Percentiles rank a stretch among this genome's conserved stretches.
Evolutionary conservation across 2,329 filamentous ascomycete genomes (phyloP).

Genomic region (Didymella pomorum): DNA sequence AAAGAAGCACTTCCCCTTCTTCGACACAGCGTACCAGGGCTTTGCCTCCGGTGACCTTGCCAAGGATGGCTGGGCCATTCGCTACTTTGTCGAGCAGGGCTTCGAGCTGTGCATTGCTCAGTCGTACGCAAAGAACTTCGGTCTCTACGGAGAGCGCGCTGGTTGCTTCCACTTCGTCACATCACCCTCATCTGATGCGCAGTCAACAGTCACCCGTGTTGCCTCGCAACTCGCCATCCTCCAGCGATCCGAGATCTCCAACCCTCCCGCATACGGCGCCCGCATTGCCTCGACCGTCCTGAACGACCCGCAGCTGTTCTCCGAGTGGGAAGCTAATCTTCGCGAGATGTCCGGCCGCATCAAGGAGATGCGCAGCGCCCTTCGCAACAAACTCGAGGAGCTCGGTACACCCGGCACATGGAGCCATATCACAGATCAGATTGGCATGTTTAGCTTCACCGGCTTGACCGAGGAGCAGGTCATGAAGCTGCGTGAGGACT

Average conservation of each 20-base stretch:
- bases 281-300: conserved; percentile 85
- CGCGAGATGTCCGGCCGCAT: conserved; percentile 95
- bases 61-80: conserved; percentile 88
- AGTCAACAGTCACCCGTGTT: conserved; percentile 68
- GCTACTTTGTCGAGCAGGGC: conserved; percentile 92
- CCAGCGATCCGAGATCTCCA: conserved; percentile 96
- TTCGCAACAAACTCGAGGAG: conserved; percentile 82
- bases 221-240: conserved; percentile 90
- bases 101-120: conserved; percentile 69
- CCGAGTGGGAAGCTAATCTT: conserved; percentile 92
- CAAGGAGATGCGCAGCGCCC: conserved; percentile 83
- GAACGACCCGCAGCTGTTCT: conserved; percentile 82
- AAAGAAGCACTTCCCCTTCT: conserved; percentile 94
- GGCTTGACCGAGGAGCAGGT: conserved; percentile 79
- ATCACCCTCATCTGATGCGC: conserved; percentile 71
- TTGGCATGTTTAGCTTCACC: conserved; percentile 99
- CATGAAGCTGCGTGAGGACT: conserved; percentile 70
- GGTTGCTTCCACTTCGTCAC: conserved; percentile 96
- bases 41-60: conserved; percentile 91
- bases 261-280: conserved; percentile 93
- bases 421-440: conserved; percentile 98
- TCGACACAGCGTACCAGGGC: conserved; percentile 97
- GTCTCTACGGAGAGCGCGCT: conserved; percentile 93
- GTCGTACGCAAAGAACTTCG: conserved; percentile 67
- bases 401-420: conserved; percentile 87